Evolutionary conservation across 805 yeast genomes (phyloP).

Genomic region (Sungouiella blattae): DNA sequence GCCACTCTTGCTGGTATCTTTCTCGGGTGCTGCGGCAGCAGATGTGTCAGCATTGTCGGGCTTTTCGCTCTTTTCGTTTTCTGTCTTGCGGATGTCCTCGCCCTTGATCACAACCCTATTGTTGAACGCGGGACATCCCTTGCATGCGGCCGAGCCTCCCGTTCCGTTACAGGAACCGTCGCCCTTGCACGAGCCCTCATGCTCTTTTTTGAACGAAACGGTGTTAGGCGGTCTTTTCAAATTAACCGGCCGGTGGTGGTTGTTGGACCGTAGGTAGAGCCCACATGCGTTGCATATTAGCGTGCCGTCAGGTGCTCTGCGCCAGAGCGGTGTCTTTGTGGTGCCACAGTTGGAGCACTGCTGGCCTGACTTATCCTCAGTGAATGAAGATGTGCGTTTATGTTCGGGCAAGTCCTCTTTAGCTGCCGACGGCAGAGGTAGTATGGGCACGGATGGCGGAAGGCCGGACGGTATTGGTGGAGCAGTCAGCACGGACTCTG

Average conservation of each 20-base stretch:
- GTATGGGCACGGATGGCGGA: too few relatives aligned
- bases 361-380: conserved; percentile 1
- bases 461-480: too few relatives aligned
- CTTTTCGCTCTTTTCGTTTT: background rate
- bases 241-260: conserved; percentile 63
- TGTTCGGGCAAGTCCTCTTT: too few relatives aligned
- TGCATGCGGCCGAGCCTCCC: conserved; percentile 77
- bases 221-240: conserved; percentile 56
- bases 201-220: conserved; percentile 37
- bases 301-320: conserved; percentile 55
- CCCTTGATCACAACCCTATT: conserved; percentile 51
- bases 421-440: too few relatives aligned
- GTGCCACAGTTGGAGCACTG: conserved; percentile 53
- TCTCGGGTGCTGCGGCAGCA: conserved; percentile 2
- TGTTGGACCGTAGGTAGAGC: conserved; percentile 54
- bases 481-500: too few relatives aligned
- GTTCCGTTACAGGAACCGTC: conserved; percentile 84
- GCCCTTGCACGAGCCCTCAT: conserved; percentile 64
- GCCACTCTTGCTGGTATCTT: too few relatives aligned
- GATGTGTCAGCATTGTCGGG: conserved; percentile 1
- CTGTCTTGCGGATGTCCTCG: conserved; percentile 4
- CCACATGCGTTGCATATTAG: conserved; percentile 61
- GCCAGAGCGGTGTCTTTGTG: conserved; percentile 56
- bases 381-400: too few relatives aligned
- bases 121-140: conserved; percentile 80